Conservation (phyloP, 148 eudicot genomes). For the Rhododendron kiyosumense region DNA sequence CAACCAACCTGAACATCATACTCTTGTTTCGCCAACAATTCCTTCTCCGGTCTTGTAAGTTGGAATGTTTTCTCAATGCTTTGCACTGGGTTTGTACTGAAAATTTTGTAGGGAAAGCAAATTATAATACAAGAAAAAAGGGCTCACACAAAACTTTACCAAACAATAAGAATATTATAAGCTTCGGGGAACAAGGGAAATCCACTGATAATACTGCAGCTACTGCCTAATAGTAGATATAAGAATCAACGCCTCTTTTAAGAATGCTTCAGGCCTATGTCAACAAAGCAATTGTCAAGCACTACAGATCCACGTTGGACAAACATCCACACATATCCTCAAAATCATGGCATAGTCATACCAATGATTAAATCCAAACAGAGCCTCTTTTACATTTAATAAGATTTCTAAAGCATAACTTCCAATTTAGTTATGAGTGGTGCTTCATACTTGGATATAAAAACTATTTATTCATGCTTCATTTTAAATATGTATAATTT, state of each 20-base stretch:
- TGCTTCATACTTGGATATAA: neutral
- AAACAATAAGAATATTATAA: neutral
- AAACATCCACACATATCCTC: neutral
- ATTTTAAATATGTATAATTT: neutral
- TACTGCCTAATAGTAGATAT: neutral
- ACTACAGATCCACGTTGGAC: neutral
- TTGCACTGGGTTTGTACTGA: constrained; percentile 50
- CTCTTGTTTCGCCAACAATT: constrained; percentile 45
- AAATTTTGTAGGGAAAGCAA: constrained; percentile 20
- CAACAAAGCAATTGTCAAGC: neutral
- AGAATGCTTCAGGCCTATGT: neutral
- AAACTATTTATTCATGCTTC: neutral
- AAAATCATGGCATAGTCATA: neutral
- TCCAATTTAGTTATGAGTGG: neutral
- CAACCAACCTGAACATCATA: constrained; percentile 63
- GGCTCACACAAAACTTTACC: neutral
- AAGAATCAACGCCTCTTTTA: neutral
- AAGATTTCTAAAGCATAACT: neutral
- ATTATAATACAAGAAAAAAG: neutral
- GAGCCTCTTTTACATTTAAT: neutral
- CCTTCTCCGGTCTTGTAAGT: constrained; percentile 52
- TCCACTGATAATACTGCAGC: neutral
- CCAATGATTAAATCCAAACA: neutral
- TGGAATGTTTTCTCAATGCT: constrained; percentile 56
- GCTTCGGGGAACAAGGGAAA: neutral